Evolutionary conservation across 768 basidiomycete species (phyloP).

Genomic region (Psilocybe tampanensis): DNA sequence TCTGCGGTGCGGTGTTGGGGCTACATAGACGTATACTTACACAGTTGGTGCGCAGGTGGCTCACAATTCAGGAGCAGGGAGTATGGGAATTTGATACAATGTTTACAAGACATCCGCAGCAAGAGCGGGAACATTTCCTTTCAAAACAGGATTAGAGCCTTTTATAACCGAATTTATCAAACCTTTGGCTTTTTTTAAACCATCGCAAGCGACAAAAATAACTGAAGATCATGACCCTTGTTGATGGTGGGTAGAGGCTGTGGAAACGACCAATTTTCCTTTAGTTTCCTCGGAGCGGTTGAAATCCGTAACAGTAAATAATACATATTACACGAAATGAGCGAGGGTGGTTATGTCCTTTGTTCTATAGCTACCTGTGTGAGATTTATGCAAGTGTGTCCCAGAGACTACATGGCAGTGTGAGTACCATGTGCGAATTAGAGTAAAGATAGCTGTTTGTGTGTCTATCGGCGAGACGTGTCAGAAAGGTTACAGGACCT

Average conservation of each 20-base stretch:
- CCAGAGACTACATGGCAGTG: not conserved
- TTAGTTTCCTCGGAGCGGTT: too few relatives aligned
- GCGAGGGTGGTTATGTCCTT: constrained; percentile 4
- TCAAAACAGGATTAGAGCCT: not conserved
- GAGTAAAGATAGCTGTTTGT: constrained; percentile 7
- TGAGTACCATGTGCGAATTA: constrained; percentile 4
- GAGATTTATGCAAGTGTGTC: constrained; percentile 10
- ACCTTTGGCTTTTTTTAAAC: not conserved
- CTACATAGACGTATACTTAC: too few relatives aligned
- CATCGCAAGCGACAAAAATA: too few relatives aligned
- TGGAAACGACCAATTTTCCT: not conserved
- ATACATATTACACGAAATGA: constrained; percentile 9
- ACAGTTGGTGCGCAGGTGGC: too few relatives aligned
- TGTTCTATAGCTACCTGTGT: constrained; percentile 6
- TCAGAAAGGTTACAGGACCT: not conserved
- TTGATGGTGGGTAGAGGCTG: too few relatives aligned
- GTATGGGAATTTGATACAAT: too few relatives aligned
- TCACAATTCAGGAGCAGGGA: too few relatives aligned
- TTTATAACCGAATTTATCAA: not conserved
- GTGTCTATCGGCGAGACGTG: not conserved
- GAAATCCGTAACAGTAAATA: not conserved
- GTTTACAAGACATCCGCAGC: too few relatives aligned
- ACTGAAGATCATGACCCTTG: too few relatives aligned
- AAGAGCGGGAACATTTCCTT: not conserved
- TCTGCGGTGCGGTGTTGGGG: too few relatives aligned